These are phyloP conservation scores for Willaertia magna DNA, from an alignment of 208 protist species.

Conservation along the genomic window DNA sequence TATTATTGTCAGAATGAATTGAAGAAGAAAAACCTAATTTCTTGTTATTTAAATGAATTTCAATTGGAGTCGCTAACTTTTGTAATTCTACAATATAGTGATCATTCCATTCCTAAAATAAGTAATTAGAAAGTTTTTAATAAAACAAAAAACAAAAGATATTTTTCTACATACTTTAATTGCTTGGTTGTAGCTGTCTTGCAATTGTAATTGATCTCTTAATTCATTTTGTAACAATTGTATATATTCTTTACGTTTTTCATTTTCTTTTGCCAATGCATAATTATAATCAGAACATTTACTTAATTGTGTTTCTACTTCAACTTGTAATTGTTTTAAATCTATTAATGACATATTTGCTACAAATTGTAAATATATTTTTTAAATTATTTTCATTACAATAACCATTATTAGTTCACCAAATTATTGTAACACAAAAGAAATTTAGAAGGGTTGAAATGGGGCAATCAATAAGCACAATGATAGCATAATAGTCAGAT, in stretches of 20 bases:
- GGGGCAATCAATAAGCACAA: too few relatives aligned
- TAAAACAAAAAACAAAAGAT: too few relatives aligned
- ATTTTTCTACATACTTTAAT: neutral
- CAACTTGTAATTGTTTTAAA: neutral
- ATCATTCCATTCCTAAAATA: neutral
- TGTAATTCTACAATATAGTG: neutral
- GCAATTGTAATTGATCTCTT: neutral
- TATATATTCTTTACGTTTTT: neutral
- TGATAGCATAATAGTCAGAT: too few relatives aligned
- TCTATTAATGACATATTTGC: too few relatives aligned
- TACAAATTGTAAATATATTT: too few relatives aligned
- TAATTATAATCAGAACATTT: neutral
- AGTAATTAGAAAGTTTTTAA: neutral
- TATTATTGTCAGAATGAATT: neutral
- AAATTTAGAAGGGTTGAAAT: too few relatives aligned
- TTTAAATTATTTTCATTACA: too few relatives aligned
- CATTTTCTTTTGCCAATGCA: neutral
- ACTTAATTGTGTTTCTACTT: neutral
- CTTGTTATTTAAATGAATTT: slow-evolving; percentile 4
- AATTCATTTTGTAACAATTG: neutral
- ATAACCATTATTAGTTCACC: too few relatives aligned
- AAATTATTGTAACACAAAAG: too few relatives aligned
- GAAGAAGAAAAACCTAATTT: too few relatives aligned
- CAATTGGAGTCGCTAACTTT: neutral
- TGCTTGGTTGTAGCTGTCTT: neutral